These are phyloP conservation scores for Pseudofabraea citricarpa DNA, from an alignment of 2,329 filamentous ascomycete genomes.

Conservation along the genomic window DNA sequence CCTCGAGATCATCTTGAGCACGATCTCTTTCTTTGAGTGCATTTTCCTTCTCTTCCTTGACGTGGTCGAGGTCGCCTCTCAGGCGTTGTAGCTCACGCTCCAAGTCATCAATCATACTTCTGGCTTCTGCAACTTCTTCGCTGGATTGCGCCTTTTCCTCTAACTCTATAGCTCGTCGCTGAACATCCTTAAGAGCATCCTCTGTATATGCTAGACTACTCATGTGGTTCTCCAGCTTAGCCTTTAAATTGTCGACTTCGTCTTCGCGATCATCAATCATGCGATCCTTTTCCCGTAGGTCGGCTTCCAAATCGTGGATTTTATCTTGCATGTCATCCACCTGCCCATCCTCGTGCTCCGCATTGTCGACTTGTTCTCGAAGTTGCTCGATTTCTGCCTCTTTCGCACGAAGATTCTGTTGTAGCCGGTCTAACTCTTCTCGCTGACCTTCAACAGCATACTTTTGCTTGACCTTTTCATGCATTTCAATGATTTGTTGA, in stretches of 20 bases:
- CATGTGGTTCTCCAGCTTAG: conserved; percentile 46
- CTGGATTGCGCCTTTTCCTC: conserved; percentile 50
- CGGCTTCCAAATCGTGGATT: conserved; percentile 70
- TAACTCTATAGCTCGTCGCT: conserved; percentile 46
- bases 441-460: conserved; percentile 68
- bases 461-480: conserved; percentile 74
- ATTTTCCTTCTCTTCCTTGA: conserved; percentile 49
- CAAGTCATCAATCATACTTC: conserved; percentile 49
- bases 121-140: conserved; percentile 51
- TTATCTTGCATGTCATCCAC: conserved; percentile 67
- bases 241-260: conserved; percentile 63
- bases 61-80: conserved; percentile 49
- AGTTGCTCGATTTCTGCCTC: conserved; percentile 45
- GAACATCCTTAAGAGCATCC: conserved; percentile 52
- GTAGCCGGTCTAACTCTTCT: conserved; percentile 53
- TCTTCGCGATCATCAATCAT: conserved; percentile 70
- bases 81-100: conserved; percentile 49
- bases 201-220: conserved; percentile 49
- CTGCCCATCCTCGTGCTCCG: conserved; percentile 48
- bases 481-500: conserved; percentile 75
- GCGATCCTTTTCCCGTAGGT: conserved; percentile 71
- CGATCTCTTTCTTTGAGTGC: conserved; percentile 50
- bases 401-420: conserved; percentile 50
- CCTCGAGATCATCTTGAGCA: conserved; percentile 55
- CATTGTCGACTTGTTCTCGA: conserved; percentile 31